Evolutionary conservation across 2,329 filamentous ascomycete species (phyloP), one percentile per base, ranked within the genome.

Genomic region (Coleophoma crateriformis): DNA sequence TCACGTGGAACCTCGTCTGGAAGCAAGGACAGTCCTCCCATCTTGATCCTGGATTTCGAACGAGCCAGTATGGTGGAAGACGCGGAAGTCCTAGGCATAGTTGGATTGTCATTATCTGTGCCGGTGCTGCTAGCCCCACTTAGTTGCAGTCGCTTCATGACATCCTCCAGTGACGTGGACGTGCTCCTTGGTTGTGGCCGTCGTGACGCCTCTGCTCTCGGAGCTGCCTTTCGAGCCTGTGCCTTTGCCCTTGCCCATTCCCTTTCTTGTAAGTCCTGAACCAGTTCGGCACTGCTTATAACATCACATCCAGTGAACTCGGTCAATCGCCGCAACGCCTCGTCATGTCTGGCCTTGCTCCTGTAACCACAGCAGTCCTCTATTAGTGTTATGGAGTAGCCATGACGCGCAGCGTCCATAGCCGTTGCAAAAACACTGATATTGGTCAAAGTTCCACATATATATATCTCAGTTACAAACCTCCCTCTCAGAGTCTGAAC

Each of bases 401-500:
- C 94, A 66, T 96, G 87, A 17, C 87, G 81, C 2, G 89, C 91
- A 11, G 92, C 94, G 63, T 96, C 94, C 54, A 95, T 76, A 3
- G 90, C 90, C 1, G 92, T 96, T 7, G 94, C 92, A 64, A 94
- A 90, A 43, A 97, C 84, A 33, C 90, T 91, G 34, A 95, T 74
- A 61, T 97, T 96, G 40, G 86, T 88, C 45, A 95, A 77, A 41
- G 87, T 86, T 19, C 94, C 94, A 61, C 88, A 95, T 20, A 97
- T 80, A 67, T 88, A 96, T 12, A 99, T 73, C 61, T 96, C 88
- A 2, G 90, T 96, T 51, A 95, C 82, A 57, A 96, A 84, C 55
- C 84, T 87, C n/a, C 84, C 83, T n/a, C 91, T 82, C 42, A 97
- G 71, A n/a, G 82, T 76, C 45, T 86, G 76, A 7, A 97, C 76